Percentiles rank a stretch among this genome's conserved stretches.
phyloP scores from a whole-genome alignment of 805 yeast species.

The Wickerhamiella kazuoi region DNA sequence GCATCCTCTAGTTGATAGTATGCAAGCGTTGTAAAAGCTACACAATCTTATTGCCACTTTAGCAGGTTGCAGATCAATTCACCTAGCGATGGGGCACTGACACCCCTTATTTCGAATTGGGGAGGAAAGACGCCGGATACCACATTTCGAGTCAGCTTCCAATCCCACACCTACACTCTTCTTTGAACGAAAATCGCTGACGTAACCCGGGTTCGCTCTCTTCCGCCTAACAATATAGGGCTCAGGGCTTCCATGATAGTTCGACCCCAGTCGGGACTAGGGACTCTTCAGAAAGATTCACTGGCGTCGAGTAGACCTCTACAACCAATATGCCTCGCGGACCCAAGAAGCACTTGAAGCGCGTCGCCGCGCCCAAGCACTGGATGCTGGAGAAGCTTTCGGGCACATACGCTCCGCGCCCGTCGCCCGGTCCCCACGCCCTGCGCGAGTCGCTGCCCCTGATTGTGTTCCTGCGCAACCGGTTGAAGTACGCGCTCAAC shows the following conservation, averaged over 20 bases:
- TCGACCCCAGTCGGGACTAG: too few relatives aligned
- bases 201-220: too few relatives aligned
- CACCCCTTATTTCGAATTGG: too few relatives aligned
- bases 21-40: too few relatives aligned
- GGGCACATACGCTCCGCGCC: conserved; percentile 99
- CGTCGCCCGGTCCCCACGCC: conserved; percentile 99
- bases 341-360: conserved; percentile 88
- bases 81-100: too few relatives aligned
- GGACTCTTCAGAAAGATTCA: conserved; percentile 1
- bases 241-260: conserved; percentile 1
- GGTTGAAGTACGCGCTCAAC: conserved; percentile 96
- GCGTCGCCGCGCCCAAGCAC: conserved; percentile 99
- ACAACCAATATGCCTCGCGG: conserved; percentile 31
- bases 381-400: conserved; percentile 99
- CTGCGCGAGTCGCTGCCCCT: conserved; percentile 95
- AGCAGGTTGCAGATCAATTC: too few relatives aligned
- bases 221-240: neutral
- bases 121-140: too few relatives aligned
- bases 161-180: too few relatives aligned
- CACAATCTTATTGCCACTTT: too few relatives aligned
- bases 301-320: conserved; percentile 3
- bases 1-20: too few relatives aligned
- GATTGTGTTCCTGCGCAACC: conserved; percentile 93
- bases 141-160: too few relatives aligned
- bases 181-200: too few relatives aligned